Evolutionary conservation across 768 basidiomycete species (phyloP).

Genomic region (Lactarius deliciosus): DNA sequence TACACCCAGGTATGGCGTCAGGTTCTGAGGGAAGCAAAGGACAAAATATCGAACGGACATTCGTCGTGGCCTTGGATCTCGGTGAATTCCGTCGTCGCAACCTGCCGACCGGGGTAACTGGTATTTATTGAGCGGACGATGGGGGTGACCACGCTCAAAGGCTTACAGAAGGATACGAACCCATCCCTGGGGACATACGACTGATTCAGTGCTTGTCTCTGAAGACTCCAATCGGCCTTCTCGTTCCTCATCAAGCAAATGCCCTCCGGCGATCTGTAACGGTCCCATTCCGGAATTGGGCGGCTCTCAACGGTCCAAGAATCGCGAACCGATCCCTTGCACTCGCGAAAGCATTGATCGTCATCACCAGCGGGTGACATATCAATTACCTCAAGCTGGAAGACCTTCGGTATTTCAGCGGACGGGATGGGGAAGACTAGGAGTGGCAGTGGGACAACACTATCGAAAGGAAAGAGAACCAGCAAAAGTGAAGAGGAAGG

Average conservation of each 20-base stretch:
- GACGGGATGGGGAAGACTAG: not conserved
- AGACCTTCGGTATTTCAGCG: not conserved
- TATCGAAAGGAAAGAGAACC: not conserved
- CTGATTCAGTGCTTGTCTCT: not conserved
- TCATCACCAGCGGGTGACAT: too few relatives aligned
- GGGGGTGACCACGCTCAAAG: not conserved
- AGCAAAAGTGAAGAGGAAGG: not conserved
- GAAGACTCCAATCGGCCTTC: not conserved
- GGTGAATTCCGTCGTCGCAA: not conserved
- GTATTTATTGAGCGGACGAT: conserved; percentile 1
- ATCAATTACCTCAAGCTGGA: conserved; percentile 1
- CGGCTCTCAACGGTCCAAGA: not conserved
- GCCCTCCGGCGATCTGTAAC: conserved; percentile 7
- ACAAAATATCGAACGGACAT: conserved; percentile 1
- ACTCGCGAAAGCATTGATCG: not conserved
- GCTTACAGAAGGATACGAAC: conserved; percentile 29
- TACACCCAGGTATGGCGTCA: not conserved
- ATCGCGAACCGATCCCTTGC: conserved; percentile 10
- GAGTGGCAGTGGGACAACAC: not conserved
- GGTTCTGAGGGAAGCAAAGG: too few relatives aligned
- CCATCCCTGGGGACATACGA: conserved; percentile 11
- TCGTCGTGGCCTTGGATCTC: conserved; percentile 7
- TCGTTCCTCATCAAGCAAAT: conserved; percentile 26
- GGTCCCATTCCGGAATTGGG: not conserved
- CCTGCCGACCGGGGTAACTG: conserved; percentile 1